Evolutionary conservation across 2,329 filamentous ascomycete genomes (phyloP).

Genomic region (Ceratocystis lukuohia): DNA sequence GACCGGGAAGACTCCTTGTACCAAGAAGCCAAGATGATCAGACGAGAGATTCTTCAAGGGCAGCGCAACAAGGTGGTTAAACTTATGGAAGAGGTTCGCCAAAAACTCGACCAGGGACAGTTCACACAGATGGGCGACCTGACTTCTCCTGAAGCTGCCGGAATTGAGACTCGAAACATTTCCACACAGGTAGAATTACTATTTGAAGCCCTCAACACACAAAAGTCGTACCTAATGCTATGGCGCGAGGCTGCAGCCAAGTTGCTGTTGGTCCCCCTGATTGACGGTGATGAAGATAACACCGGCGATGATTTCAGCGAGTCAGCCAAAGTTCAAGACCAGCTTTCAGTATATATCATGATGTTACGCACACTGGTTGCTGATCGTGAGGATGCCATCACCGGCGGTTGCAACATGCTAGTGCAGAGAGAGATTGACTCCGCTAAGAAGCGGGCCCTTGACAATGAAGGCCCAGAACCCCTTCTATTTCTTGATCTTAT

Average conservation of each 20-base stretch:
- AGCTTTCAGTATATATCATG: constrained; percentile 77
- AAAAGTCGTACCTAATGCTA: background rate
- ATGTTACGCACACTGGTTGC: constrained; percentile 61
- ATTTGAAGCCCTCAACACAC: background rate
- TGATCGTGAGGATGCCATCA: constrained; percentile 64
- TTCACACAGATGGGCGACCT: background rate
- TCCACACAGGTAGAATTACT: background rate
- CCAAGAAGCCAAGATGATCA: background rate
- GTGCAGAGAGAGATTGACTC: constrained; percentile 48
- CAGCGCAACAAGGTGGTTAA: background rate
- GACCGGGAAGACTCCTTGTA: constrained; percentile 33
- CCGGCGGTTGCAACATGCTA: constrained; percentile 62
- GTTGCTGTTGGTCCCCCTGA: constrained; percentile 40
- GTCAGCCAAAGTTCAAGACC: constrained; percentile 76
- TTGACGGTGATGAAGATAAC: constrained; percentile 72
- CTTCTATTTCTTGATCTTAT: background rate
- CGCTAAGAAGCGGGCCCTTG: constrained; percentile 1
- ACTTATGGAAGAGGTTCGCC: background rate
- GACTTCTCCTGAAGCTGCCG: background rate
- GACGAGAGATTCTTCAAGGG: background rate
- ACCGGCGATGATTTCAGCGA: constrained; percentile 85
- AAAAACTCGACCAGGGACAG: background rate
- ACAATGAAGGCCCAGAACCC: background rate
- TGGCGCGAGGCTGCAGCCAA: background rate
- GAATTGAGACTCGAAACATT: background rate